Base-by-base conservation (phyloP, 352 stramenopile species). In the Pythium dissimile region DNA sequence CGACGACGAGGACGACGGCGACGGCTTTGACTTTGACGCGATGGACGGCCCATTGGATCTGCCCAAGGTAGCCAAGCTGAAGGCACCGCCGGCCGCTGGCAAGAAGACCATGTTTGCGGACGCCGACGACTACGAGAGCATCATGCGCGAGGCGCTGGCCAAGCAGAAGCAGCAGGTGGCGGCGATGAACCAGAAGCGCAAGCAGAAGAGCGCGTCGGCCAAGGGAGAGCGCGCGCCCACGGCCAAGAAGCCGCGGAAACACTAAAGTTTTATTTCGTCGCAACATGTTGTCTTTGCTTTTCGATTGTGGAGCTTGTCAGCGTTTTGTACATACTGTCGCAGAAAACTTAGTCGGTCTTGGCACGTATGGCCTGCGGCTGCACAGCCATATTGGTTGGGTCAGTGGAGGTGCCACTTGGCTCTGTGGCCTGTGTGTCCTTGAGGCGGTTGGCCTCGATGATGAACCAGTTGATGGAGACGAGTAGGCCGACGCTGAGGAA, bases 401-500 rank as follows among this genome's bases (percentile, higher is more conserved):
- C 48, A 18, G 28, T 26, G 5, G 32, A 23, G 9, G 27, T 23
- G 23, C 23, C 28, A 16, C 20, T 24, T 47, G 53, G 12, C 5
- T 45, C 52, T n/a, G 48, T 41, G 8, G 61, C 62, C 15, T 72
- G 66, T 23, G 69, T 59, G 32, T 84, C 67, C 37, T 84, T 75
- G 54, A 91, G 72, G 30, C 71, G 66, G 59, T 91, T 86, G 31
- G 81, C 75, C 30, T 89, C 74, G 38, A 92, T 64, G 60, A 94
- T 84, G 69, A 92, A 94, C 81, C 82, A 89, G 67, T 94, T 94
- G 71, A 94, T 92, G 27, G 84, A 92, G 31, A 87, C 57, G 1
- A 83, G 86, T 50, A 94, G 76, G 7, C 84, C 84, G n/a, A 88
- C 53, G 24, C 87, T 77, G 45, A 94, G 74, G 54, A 94, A 94